phyloP scores from a whole-genome alignment of 2,329 filamentous ascomycete genomes.

The Colletotrichum brevisporum region DNA sequence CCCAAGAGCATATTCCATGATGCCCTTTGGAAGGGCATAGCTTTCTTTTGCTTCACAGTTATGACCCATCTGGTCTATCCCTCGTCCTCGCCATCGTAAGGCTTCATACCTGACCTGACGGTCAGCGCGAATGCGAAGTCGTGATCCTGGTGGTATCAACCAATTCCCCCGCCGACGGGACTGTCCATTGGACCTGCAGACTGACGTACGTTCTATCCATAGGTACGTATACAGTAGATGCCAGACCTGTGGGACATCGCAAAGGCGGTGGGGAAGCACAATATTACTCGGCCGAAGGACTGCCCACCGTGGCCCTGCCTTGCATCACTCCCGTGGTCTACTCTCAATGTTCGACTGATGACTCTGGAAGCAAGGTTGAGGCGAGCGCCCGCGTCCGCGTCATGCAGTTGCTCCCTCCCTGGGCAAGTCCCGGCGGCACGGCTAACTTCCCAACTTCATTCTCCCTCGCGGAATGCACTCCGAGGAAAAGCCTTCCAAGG shows the following conservation, averaged over 20 bases:
- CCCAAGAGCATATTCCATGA: no score
- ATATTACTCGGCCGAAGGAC: not conserved
- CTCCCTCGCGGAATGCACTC: not conserved
- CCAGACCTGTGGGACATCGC: not conserved
- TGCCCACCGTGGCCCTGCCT: not conserved
- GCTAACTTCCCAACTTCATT: not conserved
- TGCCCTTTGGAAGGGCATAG: no score
- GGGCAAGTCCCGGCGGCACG: not conserved
- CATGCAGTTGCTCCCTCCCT: not conserved
- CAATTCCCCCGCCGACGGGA: no score
- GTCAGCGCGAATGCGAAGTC: no score
- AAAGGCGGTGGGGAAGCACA: not conserved
- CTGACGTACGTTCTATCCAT: not conserved
- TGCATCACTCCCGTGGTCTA: no score
- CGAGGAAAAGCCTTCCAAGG: constrained; percentile 1
- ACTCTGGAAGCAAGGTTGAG: not conserved
- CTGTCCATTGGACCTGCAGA: not conserved
- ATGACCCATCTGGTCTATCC: no score
- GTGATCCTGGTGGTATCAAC: no score
- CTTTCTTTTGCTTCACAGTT: no score
- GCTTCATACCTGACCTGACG: no score
- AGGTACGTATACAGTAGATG: no score
- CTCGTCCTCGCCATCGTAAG: no score
- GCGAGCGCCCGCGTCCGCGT: not conserved
- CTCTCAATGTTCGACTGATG: not conserved